Conservation (phyloP, 1,284 basidiomycete genomes). For the Sporisorium graminicola region DNA sequence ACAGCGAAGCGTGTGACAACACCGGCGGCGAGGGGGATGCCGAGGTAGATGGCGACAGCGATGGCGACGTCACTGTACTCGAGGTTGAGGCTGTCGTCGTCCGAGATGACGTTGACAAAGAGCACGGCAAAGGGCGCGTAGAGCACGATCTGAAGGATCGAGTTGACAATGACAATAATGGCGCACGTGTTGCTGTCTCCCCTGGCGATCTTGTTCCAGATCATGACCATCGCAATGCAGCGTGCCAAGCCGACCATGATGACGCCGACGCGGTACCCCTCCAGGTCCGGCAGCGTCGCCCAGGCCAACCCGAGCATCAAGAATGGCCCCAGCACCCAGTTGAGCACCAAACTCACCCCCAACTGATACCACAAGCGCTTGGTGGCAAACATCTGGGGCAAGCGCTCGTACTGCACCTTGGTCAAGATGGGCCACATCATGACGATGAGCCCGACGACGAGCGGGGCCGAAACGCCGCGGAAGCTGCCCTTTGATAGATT, state of each 20-base stretch:
- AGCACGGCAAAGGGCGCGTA: conserved; percentile 82
- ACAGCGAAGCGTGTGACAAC: conserved; percentile 77
- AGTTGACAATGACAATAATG: conserved; percentile 75
- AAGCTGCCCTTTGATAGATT: conserved; percentile 66
- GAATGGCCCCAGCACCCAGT: conserved; percentile 83
- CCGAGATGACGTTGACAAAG: conserved; percentile 79
- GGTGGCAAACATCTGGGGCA: conserved; percentile 76
- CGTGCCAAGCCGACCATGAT: conserved; percentile 76
- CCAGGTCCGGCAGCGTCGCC: conserved; percentile 82
- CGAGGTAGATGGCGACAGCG: conserved; percentile 76
- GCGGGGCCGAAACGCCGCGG: conserved; percentile 66
- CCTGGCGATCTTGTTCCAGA: conserved; percentile 79
- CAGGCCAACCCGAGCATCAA: conserved; percentile 86
- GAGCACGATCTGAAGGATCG: conserved; percentile 79
- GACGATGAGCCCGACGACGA: conserved; percentile 74
- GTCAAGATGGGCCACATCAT: conserved; percentile 90
- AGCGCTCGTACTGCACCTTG: conserved; percentile 80
- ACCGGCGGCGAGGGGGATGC: conserved; percentile 79
- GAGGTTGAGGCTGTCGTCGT: conserved; percentile 72
- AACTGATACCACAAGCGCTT: conserved; percentile 79
- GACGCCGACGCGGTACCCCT: conserved; percentile 72
- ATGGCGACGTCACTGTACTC: conserved; percentile 80
- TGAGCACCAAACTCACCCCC: conserved; percentile 78
- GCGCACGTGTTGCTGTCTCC: conserved; percentile 84
- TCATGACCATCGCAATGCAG: conserved; percentile 69